Evolutionary conservation across 2,329 filamentous ascomycete genomes (phyloP), one percentile per base, ranked within the genome.

Genomic region (Aspergillus amoenus): DNA sequence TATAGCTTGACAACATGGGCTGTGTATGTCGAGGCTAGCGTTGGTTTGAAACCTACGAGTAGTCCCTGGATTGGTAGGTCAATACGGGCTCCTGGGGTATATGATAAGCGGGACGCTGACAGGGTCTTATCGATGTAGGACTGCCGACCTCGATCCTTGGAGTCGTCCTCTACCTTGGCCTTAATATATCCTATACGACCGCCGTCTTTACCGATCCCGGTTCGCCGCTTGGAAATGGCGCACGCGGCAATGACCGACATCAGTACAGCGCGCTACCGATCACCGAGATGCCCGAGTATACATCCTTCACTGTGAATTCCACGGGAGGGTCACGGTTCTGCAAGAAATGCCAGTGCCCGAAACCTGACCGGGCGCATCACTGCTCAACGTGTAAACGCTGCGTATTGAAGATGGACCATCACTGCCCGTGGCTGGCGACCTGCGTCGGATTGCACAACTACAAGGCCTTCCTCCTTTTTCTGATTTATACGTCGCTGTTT

Each of bases 341-440:
- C 82, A 97, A 97, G 78, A 99, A 99, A 78, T 99, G 94, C 75
- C 90, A 95, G 78, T 88, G 88, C 52, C 86, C 90, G 61, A 99
- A 99, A 79, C 94, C 94, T 42, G 94, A 99, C 77, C 90, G 94
- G 60, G 87, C 93, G 32, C 94, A 99, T 75, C 94, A 99, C 79
- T 99, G 94, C 82, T 96, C 91, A 11, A 95, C 92, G 4, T 99
- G 94, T 77, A 86, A 88, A 65, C 88, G 89, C 69, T 99, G 94
- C 73, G 93, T 99, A 24, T 82, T 99, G 73, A 99, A 99, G 81
- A 99, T 99, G 94, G 94, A 99, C 72, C 94, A 99, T 74, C 94
- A 99, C 78, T 99, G 94, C 73, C 94, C 94, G 15, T 99, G 94
- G 94, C 83, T 99, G 49, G 93, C 94, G 27, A 96, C 91, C 4